phyloP scores from a whole-genome alignment of 2,329 filamentous ascomycete genomes.

The Trichoderma semiorbis region DNA sequence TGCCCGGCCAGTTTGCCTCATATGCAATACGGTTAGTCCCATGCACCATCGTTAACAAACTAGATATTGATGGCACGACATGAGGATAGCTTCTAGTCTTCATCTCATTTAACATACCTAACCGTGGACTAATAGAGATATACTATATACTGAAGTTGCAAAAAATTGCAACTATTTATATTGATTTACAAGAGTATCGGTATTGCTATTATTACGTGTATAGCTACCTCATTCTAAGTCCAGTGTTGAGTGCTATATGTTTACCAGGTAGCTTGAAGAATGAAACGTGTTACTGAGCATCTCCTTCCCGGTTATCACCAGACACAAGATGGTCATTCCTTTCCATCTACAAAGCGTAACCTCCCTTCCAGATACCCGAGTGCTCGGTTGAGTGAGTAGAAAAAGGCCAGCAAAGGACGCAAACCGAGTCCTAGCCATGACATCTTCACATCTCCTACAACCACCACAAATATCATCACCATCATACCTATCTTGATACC shows the following conservation, averaged over 20 bases:
- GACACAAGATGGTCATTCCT: background rate
- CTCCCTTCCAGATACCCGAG: background rate
- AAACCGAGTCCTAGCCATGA: background rate
- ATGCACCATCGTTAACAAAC: background rate
- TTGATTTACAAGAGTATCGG: background rate
- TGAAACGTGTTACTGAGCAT: background rate
- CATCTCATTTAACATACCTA: background rate
- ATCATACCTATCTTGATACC: background rate
- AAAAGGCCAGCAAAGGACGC: background rate
- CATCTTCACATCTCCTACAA: background rate
- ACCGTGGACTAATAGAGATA: background rate
- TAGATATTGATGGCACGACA: background rate
- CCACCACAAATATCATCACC: background rate
- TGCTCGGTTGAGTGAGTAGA: background rate
- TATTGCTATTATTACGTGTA: no score
- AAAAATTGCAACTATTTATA: background rate
- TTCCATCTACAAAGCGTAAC: background rate
- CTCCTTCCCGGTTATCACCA: constrained; percentile 2
- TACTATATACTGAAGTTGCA: background rate
- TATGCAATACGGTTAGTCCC: background rate
- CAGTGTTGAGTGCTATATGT: no score
- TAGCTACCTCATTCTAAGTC: background rate
- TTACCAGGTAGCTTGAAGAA: background rate
- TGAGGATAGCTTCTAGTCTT: background rate
- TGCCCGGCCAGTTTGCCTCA: background rate